Percentiles rank a stretch among this genome's conserved stretches.
phyloP scores from a whole-genome alignment of 148 eudicot species.

The Oxyria digyna region DNA sequence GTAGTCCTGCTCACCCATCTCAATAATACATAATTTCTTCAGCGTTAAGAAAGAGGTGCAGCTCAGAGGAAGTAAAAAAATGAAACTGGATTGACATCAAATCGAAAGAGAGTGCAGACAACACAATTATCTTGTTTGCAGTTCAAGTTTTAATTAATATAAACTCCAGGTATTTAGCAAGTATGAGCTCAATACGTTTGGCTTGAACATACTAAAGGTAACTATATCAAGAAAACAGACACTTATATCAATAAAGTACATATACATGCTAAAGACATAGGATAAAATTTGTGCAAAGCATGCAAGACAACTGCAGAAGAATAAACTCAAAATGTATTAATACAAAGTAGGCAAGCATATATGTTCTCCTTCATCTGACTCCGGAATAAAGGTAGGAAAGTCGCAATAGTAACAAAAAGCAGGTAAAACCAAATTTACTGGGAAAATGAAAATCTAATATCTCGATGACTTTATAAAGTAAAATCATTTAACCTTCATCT shows the following conservation, averaged over 20 bases:
- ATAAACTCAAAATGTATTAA: not conserved
- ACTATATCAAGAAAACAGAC: not conserved
- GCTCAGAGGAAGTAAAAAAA: not conserved
- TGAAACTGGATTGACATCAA: not conserved
- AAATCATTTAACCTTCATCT: conserved; percentile 90
- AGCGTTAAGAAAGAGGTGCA: not conserved
- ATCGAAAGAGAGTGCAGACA: not conserved
- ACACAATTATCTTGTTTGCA: not conserved
- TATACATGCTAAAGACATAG: not conserved
- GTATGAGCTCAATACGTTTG: not conserved
- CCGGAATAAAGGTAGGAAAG: not conserved
- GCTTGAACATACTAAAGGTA: not conserved
- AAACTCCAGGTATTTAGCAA: not conserved
- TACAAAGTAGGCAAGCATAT: not conserved
- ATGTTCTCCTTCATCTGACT: not conserved
- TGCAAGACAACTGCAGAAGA: not conserved
- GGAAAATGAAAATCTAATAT: conserved; percentile 22
- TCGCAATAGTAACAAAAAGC: not conserved
- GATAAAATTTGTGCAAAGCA: not conserved
- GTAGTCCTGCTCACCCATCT: not conserved
- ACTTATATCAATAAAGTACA: not conserved
- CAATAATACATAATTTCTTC: not conserved
- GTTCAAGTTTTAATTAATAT: not conserved
- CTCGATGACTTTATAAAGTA: conserved; percentile 49
- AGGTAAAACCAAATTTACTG: not conserved